Evolutionary conservation across 2,329 filamentous ascomycete genomes (phyloP), one percentile per base, ranked within the genome.

Genomic region (Xylariaceae sp.): DNA sequence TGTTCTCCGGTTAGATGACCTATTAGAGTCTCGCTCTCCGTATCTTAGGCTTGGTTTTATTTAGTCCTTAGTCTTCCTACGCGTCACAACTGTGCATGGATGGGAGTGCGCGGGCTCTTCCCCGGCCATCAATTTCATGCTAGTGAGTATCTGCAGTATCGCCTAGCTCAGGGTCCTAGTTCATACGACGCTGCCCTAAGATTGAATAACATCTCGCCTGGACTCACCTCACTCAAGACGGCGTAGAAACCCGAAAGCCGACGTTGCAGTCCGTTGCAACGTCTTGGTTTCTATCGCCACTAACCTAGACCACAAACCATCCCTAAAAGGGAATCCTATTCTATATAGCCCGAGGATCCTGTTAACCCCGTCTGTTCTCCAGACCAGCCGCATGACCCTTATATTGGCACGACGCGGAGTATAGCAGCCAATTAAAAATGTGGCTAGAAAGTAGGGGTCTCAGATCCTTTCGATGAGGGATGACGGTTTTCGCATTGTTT

Each of bases 141-240:
- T n/a, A n/a, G n/a, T n/a, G n/a, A n/a, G n/a, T 36, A 34, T 26
- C 41, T 31, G 12, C n/a, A n/a, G n/a, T n/a, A n/a, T n/a, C n/a
- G n/a, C n/a, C n/a, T n/a, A n/a, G n/a, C n/a, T n/a, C n/a, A n/a
- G n/a, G n/a, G n/a, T n/a, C n/a, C n/a, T n/a, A n/a, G n/a, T n/a
- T n/a, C n/a, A n/a, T 31, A 33, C 44, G 24, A 50, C 51, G 56
- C 56, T 45, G 56, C 56, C 45, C 40, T 58, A 58, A 58, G 56
- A 41, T 24, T 45, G 37, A 16, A 36, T 54, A 40, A 26, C 28
- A 33, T 23, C 24, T 43, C n/a, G 9, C 16, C 33, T 4, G 45
- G 24, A 23, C 41, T 39, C 37, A 14, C 29, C 49, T 28, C 37
- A 9, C 7, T 11, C 17, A 33, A 19, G 7, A 53, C 17, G 31